Conservation (phyloP, 768 basidiomycete species). For the Butyriboletus loyo region DNA sequence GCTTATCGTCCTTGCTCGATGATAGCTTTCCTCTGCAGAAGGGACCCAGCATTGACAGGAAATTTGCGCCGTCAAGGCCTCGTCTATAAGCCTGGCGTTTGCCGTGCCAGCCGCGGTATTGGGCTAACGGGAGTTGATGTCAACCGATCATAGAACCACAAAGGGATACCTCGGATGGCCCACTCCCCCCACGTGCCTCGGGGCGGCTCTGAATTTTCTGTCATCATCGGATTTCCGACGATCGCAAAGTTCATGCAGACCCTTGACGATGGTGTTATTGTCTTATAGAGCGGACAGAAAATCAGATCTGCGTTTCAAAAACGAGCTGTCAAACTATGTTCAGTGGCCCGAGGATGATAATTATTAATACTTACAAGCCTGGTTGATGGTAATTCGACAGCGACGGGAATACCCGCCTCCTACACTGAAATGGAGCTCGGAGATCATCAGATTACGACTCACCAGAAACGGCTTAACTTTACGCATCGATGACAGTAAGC, state of each 20-base stretch:
- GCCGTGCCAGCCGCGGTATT: not conserved
- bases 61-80: not conserved
- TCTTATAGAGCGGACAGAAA: not conserved
- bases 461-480: not conserved
- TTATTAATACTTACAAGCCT: not conserved
- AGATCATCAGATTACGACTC: not conserved
- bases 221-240: not conserved
- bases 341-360: not conserved
- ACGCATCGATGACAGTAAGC: not conserved
- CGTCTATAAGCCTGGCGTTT: not conserved
- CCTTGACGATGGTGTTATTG: not conserved
- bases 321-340: not conserved
- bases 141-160: not conserved
- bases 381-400: not conserved
- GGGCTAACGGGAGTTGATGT: not conserved
- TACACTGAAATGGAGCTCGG: not conserved
- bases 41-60: not conserved
- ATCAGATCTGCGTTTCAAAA: not conserved
- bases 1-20: not conserved
- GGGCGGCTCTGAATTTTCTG: not conserved
- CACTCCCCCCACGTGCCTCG: too few relatives aligned
- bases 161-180: conserved; percentile 1
- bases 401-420: not conserved
- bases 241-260: not conserved
- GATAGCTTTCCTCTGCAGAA: not conserved